These are phyloP conservation scores for Ochromonas danica DNA, from an alignment of 108 stramenopile species.

Conservation along the genomic window DNA sequence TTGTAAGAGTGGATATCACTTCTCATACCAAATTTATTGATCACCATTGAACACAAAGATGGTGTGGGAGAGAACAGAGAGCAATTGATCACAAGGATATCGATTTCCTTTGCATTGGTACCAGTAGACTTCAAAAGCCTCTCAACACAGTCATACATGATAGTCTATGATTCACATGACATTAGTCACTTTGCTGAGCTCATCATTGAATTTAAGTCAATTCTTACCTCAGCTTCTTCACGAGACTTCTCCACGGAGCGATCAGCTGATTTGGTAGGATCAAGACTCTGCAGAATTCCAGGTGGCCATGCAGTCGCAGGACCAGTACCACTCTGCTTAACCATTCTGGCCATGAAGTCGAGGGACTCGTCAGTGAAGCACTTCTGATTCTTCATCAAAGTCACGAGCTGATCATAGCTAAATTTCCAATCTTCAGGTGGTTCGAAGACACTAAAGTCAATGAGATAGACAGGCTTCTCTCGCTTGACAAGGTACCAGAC, in stretches of 20 bases:
- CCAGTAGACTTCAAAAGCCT: conserved; percentile 72
- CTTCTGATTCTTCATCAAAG: conserved; percentile 81
- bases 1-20: conserved; percentile 82
- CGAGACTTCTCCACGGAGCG: conserved; percentile 79
- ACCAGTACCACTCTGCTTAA: conserved; percentile 82
- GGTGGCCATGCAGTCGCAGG: conserved; percentile 97
- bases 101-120: conserved; percentile 80
- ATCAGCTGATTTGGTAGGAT: conserved; percentile 63
- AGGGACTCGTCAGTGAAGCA: conserved; percentile 83
- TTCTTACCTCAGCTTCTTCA: conserved; percentile 72
- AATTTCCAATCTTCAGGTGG: conserved; percentile 86
- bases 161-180: conserved; percentile 3
- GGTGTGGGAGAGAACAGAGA: conserved; percentile 94
- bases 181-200: background rate
- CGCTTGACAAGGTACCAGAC: conserved; percentile 37
- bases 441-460: conserved; percentile 87
- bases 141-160: background rate
- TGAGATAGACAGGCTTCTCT: conserved; percentile 72
- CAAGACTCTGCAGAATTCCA: conserved; percentile 77
- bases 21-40: conserved; percentile 85
- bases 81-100: conserved; percentile 95
- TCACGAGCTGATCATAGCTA: conserved; percentile 76
- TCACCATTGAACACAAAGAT: conserved; percentile 91
- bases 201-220: background rate
- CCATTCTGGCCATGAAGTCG: conserved; percentile 78